These are phyloP conservation scores for Sodiomyces alkalinus DNA, from an alignment of 2,329 filamentous ascomycete species.

Conservation along the genomic window DNA sequence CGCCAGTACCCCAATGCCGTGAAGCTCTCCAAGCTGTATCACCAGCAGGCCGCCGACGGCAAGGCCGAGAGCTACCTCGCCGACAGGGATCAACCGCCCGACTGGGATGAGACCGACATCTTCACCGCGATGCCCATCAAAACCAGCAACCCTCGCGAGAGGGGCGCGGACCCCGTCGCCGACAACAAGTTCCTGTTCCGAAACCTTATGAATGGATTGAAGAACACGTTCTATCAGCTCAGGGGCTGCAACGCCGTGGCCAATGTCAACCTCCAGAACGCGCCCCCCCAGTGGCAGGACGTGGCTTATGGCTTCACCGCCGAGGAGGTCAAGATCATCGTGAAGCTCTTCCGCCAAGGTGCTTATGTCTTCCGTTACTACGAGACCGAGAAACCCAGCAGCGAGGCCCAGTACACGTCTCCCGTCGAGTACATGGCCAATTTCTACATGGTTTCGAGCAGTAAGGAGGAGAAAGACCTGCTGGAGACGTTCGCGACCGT, in stretches of 20 bases:
- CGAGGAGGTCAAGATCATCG: slow-evolving; percentile 90
- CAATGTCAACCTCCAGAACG: slow-evolving; percentile 56
- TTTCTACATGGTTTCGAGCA: slow-evolving; percentile 85
- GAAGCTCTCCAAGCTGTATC: slow-evolving; percentile 71
- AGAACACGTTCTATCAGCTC: slow-evolving; percentile 92
- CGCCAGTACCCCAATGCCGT: slow-evolving; percentile 88
- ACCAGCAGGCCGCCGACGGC: slow-evolving; percentile 48
- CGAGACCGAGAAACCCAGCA: slow-evolving; percentile 64
- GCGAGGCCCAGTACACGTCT: slow-evolving; percentile 61
- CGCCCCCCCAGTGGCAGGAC: slow-evolving; percentile 84
- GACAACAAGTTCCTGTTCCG: slow-evolving; percentile 98
- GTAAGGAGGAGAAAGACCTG: slow-evolving; percentile 92
- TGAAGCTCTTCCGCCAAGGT: slow-evolving; percentile 94
- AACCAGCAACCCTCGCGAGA: slow-evolving; percentile 77
- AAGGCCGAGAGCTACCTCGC: slow-evolving; percentile 67
- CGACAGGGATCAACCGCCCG: slow-evolving; percentile 64
- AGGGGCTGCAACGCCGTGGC: slow-evolving; percentile 71
- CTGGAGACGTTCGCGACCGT: slow-evolving; percentile 96
- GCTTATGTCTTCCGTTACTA: slow-evolving; percentile 96
- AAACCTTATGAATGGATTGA: slow-evolving; percentile 87
- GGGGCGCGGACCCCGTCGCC: slow-evolving; percentile 75
- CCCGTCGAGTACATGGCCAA: slow-evolving; percentile 88
- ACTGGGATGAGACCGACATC: slow-evolving; percentile 98
- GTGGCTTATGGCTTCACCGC: slow-evolving; percentile 94
- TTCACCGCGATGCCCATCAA: slow-evolving; percentile 95